phyloP scores from a whole-genome alignment of 2,329 filamentous ascomycete species.

The Dactylellina drechsleri region DNA sequence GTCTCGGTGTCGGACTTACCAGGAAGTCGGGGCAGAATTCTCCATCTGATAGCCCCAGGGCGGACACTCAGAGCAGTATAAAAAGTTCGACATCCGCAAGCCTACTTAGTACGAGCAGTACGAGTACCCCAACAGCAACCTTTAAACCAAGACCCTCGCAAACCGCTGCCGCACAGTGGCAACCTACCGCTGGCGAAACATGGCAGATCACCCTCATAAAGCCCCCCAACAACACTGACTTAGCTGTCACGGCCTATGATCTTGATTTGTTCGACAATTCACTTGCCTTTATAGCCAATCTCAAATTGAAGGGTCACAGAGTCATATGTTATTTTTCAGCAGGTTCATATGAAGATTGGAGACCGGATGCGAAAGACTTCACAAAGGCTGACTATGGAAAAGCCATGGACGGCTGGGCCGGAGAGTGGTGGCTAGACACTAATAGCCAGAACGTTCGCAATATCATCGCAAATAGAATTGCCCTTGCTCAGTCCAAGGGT shows the following conservation, averaged over 20 bases:
- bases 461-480: constrained; percentile 73
- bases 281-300: constrained; percentile 66
- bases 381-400: constrained; percentile 68
- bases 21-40: constrained; percentile 7
- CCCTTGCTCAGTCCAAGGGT: constrained; percentile 70
- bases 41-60: neutral
- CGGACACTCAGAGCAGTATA: neutral
- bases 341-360: constrained; percentile 73
- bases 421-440: constrained; percentile 74
- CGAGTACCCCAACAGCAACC: constrained; percentile 10
- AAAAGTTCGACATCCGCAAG: neutral
- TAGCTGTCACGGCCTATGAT: constrained; percentile 62
- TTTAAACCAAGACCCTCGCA: constrained; percentile 35
- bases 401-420: constrained; percentile 71
- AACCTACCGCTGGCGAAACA: constrained; percentile 46
- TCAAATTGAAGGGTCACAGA: constrained; percentile 65
- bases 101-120: neutral
- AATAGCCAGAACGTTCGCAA: constrained; percentile 69
- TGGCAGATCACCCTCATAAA: constrained; percentile 50
- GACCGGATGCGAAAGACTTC: constrained; percentile 70
- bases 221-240: constrained; percentile 61
- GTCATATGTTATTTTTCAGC: constrained; percentile 79
- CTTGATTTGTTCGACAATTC: constrained; percentile 72
- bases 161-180: constrained; percentile 33
- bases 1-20: constrained; percentile 40